These are phyloP conservation scores for Coemansia sp. DNA, from an alignment of 192 early-diverging fungal species.

Conservation along the genomic window DNA sequence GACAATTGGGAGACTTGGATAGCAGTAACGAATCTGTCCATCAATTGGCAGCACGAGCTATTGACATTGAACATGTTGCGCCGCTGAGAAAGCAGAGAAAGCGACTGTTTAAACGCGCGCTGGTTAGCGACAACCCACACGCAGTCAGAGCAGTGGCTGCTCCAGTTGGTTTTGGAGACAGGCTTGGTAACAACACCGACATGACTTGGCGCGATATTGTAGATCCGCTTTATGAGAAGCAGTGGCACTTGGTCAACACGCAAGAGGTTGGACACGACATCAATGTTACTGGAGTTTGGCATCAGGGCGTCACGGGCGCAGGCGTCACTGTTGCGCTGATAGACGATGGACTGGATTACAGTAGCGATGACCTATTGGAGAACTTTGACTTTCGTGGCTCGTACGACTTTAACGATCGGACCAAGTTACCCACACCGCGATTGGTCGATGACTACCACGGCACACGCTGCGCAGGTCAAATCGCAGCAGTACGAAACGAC, in stretches of 20 bases:
- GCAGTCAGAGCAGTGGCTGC: not conserved
- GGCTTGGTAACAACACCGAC: not conserved
- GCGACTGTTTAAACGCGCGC: constrained; percentile 39
- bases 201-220: constrained; percentile 31
- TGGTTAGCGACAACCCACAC: not conserved
- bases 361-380: constrained; percentile 74
- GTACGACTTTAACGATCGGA: constrained; percentile 91
- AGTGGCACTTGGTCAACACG: constrained; percentile 59
- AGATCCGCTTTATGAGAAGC: constrained; percentile 49
- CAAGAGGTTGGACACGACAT: constrained; percentile 72
- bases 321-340: constrained; percentile 86
- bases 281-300: constrained; percentile 93
- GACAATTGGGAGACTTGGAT: too few relatives aligned
- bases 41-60: not conserved
- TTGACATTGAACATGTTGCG: constrained; percentile 15
- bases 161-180: constrained; percentile 16
- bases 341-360: constrained; percentile 93
- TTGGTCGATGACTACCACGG: constrained; percentile 85
- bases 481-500: constrained; percentile 87
- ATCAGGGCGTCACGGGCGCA: constrained; percentile 83
- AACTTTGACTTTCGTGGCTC: constrained; percentile 93
- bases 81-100: constrained; percentile 14
- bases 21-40: not conserved
- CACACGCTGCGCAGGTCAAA: constrained; percentile 96
- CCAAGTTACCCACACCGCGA: constrained; percentile 69